Conservation (phyloP, 345 rosid species). For the Lepidium didymum region DNA sequence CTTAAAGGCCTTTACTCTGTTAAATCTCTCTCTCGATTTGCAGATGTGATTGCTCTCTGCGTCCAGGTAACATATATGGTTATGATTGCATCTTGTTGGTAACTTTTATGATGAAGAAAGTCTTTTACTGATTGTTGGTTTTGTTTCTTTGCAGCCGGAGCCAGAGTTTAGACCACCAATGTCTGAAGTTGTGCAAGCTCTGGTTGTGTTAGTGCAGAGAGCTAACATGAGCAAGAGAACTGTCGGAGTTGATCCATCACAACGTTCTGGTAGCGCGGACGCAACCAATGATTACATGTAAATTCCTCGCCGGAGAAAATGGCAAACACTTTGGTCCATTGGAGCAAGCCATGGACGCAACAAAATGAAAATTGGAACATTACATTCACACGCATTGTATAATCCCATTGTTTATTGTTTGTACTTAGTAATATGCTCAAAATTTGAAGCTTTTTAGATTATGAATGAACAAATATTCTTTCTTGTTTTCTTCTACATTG, state of each 20-base stretch:
- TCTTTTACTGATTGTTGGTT: neutral
- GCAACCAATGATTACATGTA: constrained; percentile 31
- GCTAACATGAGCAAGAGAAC: constrained; percentile 98
- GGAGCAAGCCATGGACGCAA: neutral
- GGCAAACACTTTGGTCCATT: neutral
- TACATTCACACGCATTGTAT: neutral
- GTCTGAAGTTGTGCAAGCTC: constrained; percentile 94
- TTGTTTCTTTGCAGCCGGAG: constrained; percentile 56
- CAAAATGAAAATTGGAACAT: neutral
- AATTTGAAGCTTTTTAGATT: neutral
- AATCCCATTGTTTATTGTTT: constrained; percentile 3
- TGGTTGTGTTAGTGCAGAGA: constrained; percentile 89
- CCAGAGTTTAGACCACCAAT: constrained; percentile 96
- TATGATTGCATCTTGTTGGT: neutral
- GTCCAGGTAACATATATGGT: constrained; percentile 60
- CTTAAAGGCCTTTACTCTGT: constrained; percentile 91
- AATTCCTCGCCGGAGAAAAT: neutral
- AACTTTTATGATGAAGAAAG: neutral
- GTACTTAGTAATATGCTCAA: neutral
- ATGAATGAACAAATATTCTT: neutral
- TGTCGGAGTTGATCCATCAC: constrained; percentile 42
- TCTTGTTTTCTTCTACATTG: neutral
- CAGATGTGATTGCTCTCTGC: constrained; percentile 95
- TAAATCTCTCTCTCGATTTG: constrained; percentile 94
- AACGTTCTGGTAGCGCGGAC: constrained; percentile 23